phyloP scores from a whole-genome alignment of 2,329 filamentous ascomycete species.

The Bipolaris oryzae region DNA sequence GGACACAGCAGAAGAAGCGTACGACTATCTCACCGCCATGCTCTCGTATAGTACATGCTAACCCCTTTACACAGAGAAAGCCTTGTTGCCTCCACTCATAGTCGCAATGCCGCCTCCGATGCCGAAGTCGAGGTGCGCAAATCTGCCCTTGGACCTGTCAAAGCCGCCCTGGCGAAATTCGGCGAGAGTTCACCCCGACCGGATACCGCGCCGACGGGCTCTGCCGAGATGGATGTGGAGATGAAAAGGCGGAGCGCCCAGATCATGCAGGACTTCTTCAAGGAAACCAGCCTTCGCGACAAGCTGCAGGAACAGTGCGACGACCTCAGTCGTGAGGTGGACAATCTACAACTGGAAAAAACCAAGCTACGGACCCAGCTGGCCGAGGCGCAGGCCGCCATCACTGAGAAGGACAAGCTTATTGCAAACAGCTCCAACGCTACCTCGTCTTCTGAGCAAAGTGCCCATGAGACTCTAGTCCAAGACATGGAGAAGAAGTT shows the following conservation, averaged over 20 bases:
- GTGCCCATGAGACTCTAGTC: constrained; percentile 35
- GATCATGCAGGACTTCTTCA: constrained; percentile 50
- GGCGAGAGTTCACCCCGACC: constrained; percentile 37
- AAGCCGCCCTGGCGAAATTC: constrained; percentile 39
- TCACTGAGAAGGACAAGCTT: constrained; percentile 41
- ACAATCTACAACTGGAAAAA: constrained; percentile 40
- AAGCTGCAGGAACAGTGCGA: constrained; percentile 45
- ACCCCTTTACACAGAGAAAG: constrained; percentile 20
- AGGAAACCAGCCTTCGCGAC: constrained; percentile 46
- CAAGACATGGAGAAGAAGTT: constrained; percentile 47
- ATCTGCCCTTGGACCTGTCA: constrained; percentile 33
- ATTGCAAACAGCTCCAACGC: constrained; percentile 27
- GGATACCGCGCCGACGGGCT: constrained; percentile 42
- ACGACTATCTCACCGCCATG: not conserved
- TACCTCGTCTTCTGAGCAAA: constrained; percentile 20
- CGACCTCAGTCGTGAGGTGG: constrained; percentile 40
- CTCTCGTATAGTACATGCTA: not conserved
- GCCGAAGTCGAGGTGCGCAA: constrained; percentile 42
- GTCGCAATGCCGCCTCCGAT: constrained; percentile 40
- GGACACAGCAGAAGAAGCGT: constrained; percentile 17
- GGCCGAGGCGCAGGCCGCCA: constrained; percentile 37
- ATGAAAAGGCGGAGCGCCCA: constrained; percentile 41
- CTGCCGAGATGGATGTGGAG: constrained; percentile 40
- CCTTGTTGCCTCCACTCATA: constrained; percentile 31
- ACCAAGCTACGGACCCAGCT: constrained; percentile 41